These are phyloP conservation scores for Claviceps africana DNA, from an alignment of 2,329 filamentous ascomycete genomes.

Conservation along the genomic window DNA sequence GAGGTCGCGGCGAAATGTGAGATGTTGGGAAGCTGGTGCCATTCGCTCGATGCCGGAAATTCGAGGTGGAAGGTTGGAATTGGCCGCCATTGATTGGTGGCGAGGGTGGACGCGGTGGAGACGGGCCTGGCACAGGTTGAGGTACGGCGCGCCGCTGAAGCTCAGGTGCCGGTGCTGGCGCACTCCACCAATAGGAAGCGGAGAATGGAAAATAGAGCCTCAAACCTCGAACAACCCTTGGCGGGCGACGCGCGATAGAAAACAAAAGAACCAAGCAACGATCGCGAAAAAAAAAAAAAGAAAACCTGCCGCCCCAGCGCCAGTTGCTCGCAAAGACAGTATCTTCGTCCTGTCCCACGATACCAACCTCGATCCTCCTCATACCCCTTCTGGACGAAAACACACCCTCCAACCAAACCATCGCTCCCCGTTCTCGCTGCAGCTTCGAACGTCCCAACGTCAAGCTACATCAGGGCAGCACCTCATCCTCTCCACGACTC, in stretches of 20 bases:
- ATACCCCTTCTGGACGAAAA: neutral
- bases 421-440: neutral
- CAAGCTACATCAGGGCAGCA: slow-evolving; percentile 5
- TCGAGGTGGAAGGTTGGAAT: slow-evolving; percentile 28
- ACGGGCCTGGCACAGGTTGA: slow-evolving; percentile 12
- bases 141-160: neutral
- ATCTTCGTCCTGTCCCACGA: too few species aligned
- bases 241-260: slow-evolving; percentile 3
- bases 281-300: neutral
- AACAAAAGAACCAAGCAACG: neutral
- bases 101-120: slow-evolving; percentile 13
- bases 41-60: slow-evolving; percentile 1
- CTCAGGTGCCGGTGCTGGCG: neutral
- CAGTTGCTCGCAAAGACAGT: too few species aligned
- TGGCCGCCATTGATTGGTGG: slow-evolving; percentile 23
- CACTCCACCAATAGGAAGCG: neutral
- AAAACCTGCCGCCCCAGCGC: neutral
- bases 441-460: neutral
- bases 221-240: slow-evolving; percentile 1
- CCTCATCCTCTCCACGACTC: neutral
- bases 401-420: neutral
- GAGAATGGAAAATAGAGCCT: neutral
- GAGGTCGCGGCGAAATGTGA: slow-evolving; percentile 13
- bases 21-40: slow-evolving; percentile 12
- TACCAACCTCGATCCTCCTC: neutral